Evolutionary conservation across 352 stramenopile genomes (phyloP).

Genomic region (Pythium periplocum): DNA sequence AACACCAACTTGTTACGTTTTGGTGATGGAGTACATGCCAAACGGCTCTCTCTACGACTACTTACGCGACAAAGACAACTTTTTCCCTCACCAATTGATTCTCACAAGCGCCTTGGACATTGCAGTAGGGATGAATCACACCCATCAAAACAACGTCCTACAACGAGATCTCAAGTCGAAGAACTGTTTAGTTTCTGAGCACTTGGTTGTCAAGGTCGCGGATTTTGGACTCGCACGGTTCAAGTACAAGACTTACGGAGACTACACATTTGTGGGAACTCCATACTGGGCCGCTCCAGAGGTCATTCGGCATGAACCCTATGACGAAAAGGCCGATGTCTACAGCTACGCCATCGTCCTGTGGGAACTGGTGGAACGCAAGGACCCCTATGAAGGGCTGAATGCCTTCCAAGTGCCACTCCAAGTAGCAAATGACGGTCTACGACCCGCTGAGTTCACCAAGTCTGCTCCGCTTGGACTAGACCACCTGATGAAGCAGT

Average conservation of each 20-base stretch:
- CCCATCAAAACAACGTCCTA: slow-evolving; percentile 48
- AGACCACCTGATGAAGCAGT: slow-evolving; percentile 70
- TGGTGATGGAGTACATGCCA: slow-evolving; percentile 85
- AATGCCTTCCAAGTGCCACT: slow-evolving; percentile 77
- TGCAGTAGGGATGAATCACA: slow-evolving; percentile 55
- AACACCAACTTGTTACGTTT: slow-evolving; percentile 71
- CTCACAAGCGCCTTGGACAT: slow-evolving; percentile 61
- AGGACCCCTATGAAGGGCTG: slow-evolving; percentile 62
- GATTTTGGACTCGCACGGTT: slow-evolving; percentile 74
- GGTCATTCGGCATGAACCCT: slow-evolving; percentile 71
- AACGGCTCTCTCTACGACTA: slow-evolving; percentile 84
- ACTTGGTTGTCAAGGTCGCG: slow-evolving; percentile 69
- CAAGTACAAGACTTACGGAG: slow-evolving; percentile 27
- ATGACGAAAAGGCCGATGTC: slow-evolving; percentile 74
- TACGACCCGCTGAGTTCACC: slow-evolving; percentile 43
- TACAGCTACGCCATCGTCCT: slow-evolving; percentile 72
- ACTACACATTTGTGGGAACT: slow-evolving; percentile 73
- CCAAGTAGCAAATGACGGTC: slow-evolving; percentile 61
- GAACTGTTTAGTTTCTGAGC: slow-evolving; percentile 72
- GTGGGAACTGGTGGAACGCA: slow-evolving; percentile 72
- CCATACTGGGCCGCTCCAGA: slow-evolving; percentile 76
- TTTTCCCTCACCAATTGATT: slow-evolving; percentile 59
- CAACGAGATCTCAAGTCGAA: slow-evolving; percentile 79
- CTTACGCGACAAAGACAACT: slow-evolving; percentile 64
- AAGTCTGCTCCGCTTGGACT: slow-evolving; percentile 48